These are phyloP conservation scores for Baorangia bicolor DNA, from an alignment of 768 basidiomycete genomes.

Conservation along the genomic window DNA sequence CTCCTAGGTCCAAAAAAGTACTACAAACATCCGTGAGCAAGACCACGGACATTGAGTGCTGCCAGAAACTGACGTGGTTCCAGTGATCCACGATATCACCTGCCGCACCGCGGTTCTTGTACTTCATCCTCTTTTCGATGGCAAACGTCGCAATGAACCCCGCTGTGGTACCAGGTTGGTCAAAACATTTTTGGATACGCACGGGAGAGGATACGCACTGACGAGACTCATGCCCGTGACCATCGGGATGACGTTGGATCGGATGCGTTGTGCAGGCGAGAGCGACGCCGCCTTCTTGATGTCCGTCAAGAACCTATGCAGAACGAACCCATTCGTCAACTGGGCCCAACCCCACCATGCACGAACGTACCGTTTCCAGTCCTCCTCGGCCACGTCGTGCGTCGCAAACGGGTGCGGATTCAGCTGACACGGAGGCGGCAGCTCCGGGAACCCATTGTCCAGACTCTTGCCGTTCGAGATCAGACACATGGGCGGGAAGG, in stretches of 20 bases:
- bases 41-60: not conserved
- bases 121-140: constrained; percentile 30
- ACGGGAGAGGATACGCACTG: constrained; percentile 7
- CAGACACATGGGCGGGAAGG: constrained; percentile 32
- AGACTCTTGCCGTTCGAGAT: constrained; percentile 30
- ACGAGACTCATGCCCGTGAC: constrained; percentile 31
- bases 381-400: constrained; percentile 48
- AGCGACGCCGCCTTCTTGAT: constrained; percentile 36
- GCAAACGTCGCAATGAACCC: constrained; percentile 14
- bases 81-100: constrained; percentile 45
- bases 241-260: constrained; percentile 30
- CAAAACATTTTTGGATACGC: not conserved
- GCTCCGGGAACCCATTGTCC: constrained; percentile 42
- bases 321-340: not conserved
- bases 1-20: constrained; percentile 48
- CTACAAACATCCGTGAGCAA: constrained; percentile 23
- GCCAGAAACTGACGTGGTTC: constrained; percentile 43
- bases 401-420: constrained; percentile 49
- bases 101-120: constrained; percentile 39
- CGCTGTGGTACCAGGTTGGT: constrained; percentile 7
- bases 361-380: constrained; percentile 44
- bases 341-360: not conserved
- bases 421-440: constrained; percentile 40
- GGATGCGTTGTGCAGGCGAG: constrained; percentile 34
- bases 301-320: constrained; percentile 39